These are phyloP conservation scores for Corchorus olitorius DNA, from an alignment of 345 rosid genomes.

Conservation along the genomic window DNA sequence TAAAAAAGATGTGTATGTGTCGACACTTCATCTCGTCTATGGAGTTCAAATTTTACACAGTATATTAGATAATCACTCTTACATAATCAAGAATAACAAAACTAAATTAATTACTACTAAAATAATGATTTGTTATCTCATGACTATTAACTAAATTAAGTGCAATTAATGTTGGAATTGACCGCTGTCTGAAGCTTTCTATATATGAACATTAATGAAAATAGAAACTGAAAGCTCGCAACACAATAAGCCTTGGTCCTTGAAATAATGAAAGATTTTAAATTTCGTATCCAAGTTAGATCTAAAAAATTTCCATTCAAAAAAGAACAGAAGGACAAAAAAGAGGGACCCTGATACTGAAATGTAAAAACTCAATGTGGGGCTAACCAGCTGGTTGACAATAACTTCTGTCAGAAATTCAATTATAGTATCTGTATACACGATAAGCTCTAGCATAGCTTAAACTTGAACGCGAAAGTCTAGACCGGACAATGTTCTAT, in stretches of 20 bases:
- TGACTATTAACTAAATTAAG: too few species aligned
- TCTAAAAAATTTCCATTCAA: neutral
- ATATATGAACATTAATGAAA: too few species aligned
- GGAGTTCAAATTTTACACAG: too few species aligned
- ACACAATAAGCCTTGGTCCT: neutral
- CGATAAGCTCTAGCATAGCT: too few species aligned
- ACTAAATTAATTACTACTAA: neutral
- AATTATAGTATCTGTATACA: neutral
- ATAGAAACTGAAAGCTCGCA: neutral
- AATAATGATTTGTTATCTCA: too few species aligned
- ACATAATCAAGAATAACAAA: neutral
- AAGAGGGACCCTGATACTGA: neutral
- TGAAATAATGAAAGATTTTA: neutral
- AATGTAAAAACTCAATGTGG: too few species aligned
- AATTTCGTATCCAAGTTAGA: neutral
- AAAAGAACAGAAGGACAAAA: neutral
- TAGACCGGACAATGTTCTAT: too few species aligned
- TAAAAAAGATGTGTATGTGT: too few species aligned
- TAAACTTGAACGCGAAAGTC: too few species aligned
- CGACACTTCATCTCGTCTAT: too few species aligned
- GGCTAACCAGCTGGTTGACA: neutral
- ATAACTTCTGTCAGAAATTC: neutral
- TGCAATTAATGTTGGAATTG: neutral
- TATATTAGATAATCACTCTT: too few species aligned
- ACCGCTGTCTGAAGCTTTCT: neutral